Evolutionary conservation across 768 basidiomycete genomes (phyloP), one percentile per base, ranked within the genome.

Genomic region (Psilocybe subaeruginosa): DNA sequence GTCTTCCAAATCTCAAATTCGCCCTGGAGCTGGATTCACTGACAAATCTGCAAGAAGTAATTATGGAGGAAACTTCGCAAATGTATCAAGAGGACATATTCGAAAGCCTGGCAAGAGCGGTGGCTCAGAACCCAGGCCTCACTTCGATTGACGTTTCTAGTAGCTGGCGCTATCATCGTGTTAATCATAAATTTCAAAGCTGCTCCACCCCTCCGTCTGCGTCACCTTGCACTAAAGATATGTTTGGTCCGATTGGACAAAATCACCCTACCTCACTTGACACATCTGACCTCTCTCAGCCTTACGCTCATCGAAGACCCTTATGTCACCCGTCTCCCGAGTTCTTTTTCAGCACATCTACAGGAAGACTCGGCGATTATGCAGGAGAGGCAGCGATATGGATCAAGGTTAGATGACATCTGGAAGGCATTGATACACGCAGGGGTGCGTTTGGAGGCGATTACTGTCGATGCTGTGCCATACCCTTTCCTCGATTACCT

Each of bases 401-500:
- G 57, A 8, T 39, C 48, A 2, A 51, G 23, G 6, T 37, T 58
- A n/a, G 39, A 39, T n/a, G 27, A 50, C 2, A 39, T 58, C 17
- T 58, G 57, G 57, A 47, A 6, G 5, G 48, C 37, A 8, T 31
- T 58, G 4, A 8, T 35, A 14, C n/a, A 37, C 1, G 33, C 37
- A 17, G 23, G 57, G 3, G 43, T 59, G 11, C 33, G 11, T 35
- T 27, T 59, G 12, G 27, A 54, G 19, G 43, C 27, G n/a, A 47
- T 53, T 19, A 19, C 11, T 8, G 27, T 59, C 3, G 52, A 53
- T 37, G 33, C 31, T 4, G 39, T 54, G 29, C 43, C 52, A 12
- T 14, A 29, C 3, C 29, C 50, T 8, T 59, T 59, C 30, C n/a
- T 59, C 30, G 51, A 47, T 9, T 59, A 53, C 9, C 30, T 59